Evolutionary conservation across 352 stramenopile genomes (phyloP).

Genomic region (Pythium rishiriense): DNA sequence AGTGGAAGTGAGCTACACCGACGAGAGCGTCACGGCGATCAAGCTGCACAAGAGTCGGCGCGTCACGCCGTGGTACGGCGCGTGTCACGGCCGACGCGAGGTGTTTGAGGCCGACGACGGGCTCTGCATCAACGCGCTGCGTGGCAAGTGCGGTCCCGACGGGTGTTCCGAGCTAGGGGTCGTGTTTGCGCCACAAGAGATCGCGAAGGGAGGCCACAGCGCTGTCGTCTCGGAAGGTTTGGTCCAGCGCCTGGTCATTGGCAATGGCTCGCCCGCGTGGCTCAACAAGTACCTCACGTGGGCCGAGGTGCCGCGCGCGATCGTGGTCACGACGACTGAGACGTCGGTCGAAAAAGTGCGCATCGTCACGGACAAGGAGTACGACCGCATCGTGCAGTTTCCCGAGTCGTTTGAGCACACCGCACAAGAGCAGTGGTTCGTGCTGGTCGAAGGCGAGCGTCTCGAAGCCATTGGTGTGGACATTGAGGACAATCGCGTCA

Average conservation of each 20-base stretch:
- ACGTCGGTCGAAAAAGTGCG: neutral
- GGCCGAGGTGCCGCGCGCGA: neutral
- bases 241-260: neutral
- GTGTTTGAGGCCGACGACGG: neutral
- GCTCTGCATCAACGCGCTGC: constrained; percentile 10
- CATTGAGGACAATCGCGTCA: neutral
- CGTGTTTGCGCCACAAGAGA: constrained; percentile 1
- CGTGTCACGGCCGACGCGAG: neutral
- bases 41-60: constrained; percentile 16
- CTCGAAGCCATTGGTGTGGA: neutral
- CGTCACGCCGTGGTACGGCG: constrained; percentile 2
- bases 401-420: neutral
- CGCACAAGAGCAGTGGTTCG: constrained; percentile 3
- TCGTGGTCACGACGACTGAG: neutral
- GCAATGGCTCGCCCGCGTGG: neutral
- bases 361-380: neutral
- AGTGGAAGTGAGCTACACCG: neutral
- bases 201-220: constrained; percentile 1
- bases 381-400: constrained; percentile 1
- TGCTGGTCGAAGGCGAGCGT: constrained; percentile 4
- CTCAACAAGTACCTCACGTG: neutral
- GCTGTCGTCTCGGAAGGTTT: neutral
- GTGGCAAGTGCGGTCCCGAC: neutral
- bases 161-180: constrained; percentile 2
- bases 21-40: neutral